Base-by-base conservation (phyloP, 1,139 yeast genomes). In the Geotrichum restrictum region DNA sequence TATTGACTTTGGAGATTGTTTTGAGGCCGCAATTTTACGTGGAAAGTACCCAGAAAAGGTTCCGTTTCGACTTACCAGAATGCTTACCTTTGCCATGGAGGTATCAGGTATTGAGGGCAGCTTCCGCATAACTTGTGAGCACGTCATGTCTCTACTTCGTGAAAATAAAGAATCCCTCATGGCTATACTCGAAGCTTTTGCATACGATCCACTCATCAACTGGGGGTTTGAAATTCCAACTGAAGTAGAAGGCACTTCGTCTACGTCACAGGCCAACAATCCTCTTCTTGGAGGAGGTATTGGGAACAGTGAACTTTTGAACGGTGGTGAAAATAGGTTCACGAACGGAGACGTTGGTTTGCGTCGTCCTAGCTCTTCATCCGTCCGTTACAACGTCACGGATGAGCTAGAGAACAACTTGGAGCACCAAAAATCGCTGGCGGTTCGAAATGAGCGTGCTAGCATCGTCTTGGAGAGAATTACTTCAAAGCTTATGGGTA, bases 101-200 rank as follows among this genome's bases (percentile, higher is more conserved):
- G 98, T 94, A 4, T 88, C 97, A 71, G 98, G 98, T 16, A 89
- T 94, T 57, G 98, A 94, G 70, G 99, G 99, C 1, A 87, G 96
- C 32, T 94, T 88, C 77, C 78, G 98, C 64, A 91, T 93, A 49
- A 91, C 98, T 0, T 88, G 97, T 70, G 98, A 93, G 65, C 93
- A 91, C 70, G 98, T 94, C 6, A 93, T 94, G 98, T 78, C 94
- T 58, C 94, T 94, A 2, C 74, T 94, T 56, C 77, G 99, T 58
- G 95, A 85, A 59, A 94, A 93, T 69, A 88, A 88, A 61, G 99
- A 94, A 67, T 93, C 98, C 0, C 77, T 94, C 64, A 88, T 94
- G 95, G 99, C 99, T 0, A 91, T 94, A 55, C 78, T 94, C 62
- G 98, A 94, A 71, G 98, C 98, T 0, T 94, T 94, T 76, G 98